Evolutionary conservation across 2,329 filamentous ascomycete genomes (phyloP), one percentile per base, ranked within the genome.

Genomic region (Penicillium sp.): DNA sequence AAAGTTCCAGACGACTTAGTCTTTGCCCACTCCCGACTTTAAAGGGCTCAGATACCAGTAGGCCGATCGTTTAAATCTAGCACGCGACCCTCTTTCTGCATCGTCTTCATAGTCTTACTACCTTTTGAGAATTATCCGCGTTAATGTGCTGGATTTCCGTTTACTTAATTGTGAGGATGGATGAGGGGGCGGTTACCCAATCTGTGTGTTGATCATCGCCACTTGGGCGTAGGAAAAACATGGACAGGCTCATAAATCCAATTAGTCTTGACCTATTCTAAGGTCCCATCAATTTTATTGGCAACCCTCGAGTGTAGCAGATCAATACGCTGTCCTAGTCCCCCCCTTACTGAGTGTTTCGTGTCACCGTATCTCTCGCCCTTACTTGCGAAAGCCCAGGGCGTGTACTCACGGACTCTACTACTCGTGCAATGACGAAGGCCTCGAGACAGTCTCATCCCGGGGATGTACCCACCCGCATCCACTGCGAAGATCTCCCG

Each of bases 391-490:
- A 18, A 23, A 21, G 18, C 26, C 9, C 15, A 33, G 12, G 21
- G 26, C 16, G 2, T 26, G 47, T 15, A 33, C 4, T 24, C 18
- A 26, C 16, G 34, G 7, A 42, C 21, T 24, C 16, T 8, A n/a
- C 18, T 3, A 44, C 51, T 49, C 48, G 45, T 49, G 48, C 54
- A 52, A 48, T 29, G 38, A 48, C 34, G 16, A 49, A 28, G 16
- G 12, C 8, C 23, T 46, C 36, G 24, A 57, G 49, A 57, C 54
- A 52, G 52, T 46, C 46, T 52, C 42, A 47, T 8, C 1, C 39
- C n/a, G 9, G 29, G 39, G 21, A 49, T 24, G 13, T 28, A 15
- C 31, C 36, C 43, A 46, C 36, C 24, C 8, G 16, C 16, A 12
- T 16, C 18, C 18, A 21, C 36, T 21, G 36, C 36, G 47, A 34